Base-by-base conservation (phyloP, 345 rosid species). In the Pseudoturritis turrita region DNA sequence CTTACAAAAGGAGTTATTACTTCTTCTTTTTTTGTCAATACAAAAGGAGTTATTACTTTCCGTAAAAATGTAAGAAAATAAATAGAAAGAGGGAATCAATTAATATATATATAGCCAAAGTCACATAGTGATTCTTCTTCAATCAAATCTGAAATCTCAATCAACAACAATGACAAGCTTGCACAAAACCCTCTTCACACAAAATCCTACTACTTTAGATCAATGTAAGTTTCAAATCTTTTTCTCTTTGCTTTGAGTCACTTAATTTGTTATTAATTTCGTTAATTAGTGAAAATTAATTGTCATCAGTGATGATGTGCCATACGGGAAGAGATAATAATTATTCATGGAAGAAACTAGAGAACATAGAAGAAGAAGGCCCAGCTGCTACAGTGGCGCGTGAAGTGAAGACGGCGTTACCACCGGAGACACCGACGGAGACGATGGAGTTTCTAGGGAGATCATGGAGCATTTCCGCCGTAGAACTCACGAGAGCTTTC, bases 361-460 rank as follows among this genome's bases (percentile, higher is more conserved):
- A 89, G 72, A 81, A 87, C 76, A 87, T 93, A 54, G 98, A 93
- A 7, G 98, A 93, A 78, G 83, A 90, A 62, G 49, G 73, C 14
- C 74, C 68, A 62, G 55, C 50, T 3, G 47, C 50, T 3, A 52
- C 47, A 63, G 25, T 65, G 77, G 74, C 25, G 77, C 88, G 23
- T 79, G 96, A 5, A 73, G 60, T 56, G 13, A 61, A 53, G 67
- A 44, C 65, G 54, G 80, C 76, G 37, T 64, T 71, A 56, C 81
- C 86, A 41, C 98, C 98, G 13, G 97, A 93, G 79, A 93, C 97
- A 39, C 98, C 98, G 28, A 86, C 86, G 0, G 94, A 87, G 79
- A 82, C 96, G 23, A 90, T 93, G 98, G 98, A 90, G 90, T 93
- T 86, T 78, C 89, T 93, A 12, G 94, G 94, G 15, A 86, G 98